Evolutionary conservation across 495 filamentous ascomycete species (phyloP), one percentile per base, ranked within the genome.

Genomic region (Articulospora tetracladia): DNA sequence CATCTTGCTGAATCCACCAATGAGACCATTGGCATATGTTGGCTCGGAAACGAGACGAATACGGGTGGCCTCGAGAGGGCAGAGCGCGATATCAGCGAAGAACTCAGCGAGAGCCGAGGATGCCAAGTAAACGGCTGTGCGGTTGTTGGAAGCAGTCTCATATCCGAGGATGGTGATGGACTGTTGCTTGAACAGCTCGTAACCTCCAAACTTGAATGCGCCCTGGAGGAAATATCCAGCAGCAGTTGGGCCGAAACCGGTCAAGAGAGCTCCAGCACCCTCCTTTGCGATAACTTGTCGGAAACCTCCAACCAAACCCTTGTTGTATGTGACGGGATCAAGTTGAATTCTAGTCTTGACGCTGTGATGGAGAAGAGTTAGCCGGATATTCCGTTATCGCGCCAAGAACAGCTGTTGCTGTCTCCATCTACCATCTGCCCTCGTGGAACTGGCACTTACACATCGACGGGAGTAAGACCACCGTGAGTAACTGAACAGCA

Each of bases 301-400:
- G 87, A 96, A 89, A 65, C 88, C 89, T 70, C 91, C 91, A 73
- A 96, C 82, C 77, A 96, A 81, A 73, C 91, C 91, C 66, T 78
- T 83, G 87, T 96, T 96, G 81, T 95, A 96, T 73, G 86, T 93
- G 65, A 71, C 82, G 59, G 91, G 91, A 79, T 96, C 91, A 73
- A 96, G 87, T 81, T 96, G 91, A 72, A 95, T 96, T 75, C 90
- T 82, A 67, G 91, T 96, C 86, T 96, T 96, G 81, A 96, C 90
- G 77, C 91, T 95, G 73, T 65, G 66, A 60, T 32, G 30, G 57
- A 23, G 19, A 47, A 0, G 49, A 19, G 51, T 67, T 20, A 63
- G 64, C 23, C 11, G 24, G 39, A n/a, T 49, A n/a, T 57, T 19
- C 24, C 22, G 8, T 58, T 64, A 60, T 61, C 61, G 58, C 54